Percentiles rank a stretch among this genome's conserved stretches.
These are phyloP conservation scores for Tylopilus sp. DNA, from an alignment of 1,284 basidiomycete species.

Conservation along the genomic window DNA sequence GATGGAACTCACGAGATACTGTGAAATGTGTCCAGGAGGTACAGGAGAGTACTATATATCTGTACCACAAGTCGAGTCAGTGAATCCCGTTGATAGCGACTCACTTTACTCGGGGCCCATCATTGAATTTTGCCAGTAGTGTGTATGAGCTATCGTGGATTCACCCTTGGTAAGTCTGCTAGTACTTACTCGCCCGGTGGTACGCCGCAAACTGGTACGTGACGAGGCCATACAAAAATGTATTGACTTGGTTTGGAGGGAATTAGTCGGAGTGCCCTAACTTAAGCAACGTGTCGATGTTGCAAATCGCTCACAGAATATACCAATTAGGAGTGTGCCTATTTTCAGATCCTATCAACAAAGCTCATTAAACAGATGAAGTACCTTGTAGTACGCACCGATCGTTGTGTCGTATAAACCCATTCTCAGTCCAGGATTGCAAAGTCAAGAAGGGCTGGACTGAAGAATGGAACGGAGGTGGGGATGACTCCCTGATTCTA, in stretches of 20 bases:
- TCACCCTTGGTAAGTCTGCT: background rate
- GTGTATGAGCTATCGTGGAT: background rate
- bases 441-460: background rate
- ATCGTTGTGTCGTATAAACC: constrained; percentile 15
- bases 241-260: constrained; percentile 14
- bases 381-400: constrained; percentile 3
- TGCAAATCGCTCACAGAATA: constrained; percentile 33
- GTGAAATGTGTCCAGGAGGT: constrained; percentile 44
- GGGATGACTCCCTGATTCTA: background rate
- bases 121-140: constrained; percentile 45
- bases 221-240: constrained; percentile 49
- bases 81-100: background rate
- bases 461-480: no score
- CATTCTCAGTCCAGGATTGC: constrained; percentile 3
- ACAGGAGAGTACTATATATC: constrained; percentile 39
- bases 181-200: constrained; percentile 37
- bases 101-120: constrained; percentile 29
- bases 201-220: constrained; percentile 34
- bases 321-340: constrained; percentile 39
- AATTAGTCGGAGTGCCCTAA: background rate
- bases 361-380: background rate
- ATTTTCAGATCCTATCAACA: background rate
- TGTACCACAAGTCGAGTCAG: constrained; percentile 13
- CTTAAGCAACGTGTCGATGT: background rate
- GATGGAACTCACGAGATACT: constrained; percentile 28